Evolutionary conservation across 1,139 yeast species (phyloP), one percentile per base, ranked within the genome.

Genomic region (Chernovozyma aurita): DNA sequence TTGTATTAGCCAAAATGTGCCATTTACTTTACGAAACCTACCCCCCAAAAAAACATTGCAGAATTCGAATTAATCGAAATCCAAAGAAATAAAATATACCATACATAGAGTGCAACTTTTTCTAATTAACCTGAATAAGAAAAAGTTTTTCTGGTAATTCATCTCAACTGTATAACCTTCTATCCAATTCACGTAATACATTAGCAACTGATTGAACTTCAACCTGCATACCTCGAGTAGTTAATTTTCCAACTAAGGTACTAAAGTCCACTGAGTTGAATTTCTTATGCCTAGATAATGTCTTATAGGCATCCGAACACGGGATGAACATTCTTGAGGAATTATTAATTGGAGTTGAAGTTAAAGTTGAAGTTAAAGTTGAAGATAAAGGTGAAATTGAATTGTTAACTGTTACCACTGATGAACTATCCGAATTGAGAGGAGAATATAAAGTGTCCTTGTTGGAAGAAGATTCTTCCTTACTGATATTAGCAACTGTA

Each of bases 201-300:
- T 82, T 83, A 20, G 92, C 95, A 24, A 86, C 94, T 42, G 86
- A 78, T 50, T 83, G 86, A 7, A 85, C 95, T 51, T 86, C 95
- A 30, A 86, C 95, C 50, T 83, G 87, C 85, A 85, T 84, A 2
- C 95, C 95, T 45, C 85, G 67, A 0, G 95, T 85, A 28, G 84
- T 80, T 45, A 86, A 68, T 49, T 82, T 78, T 8, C 86, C 86
- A 4, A 86, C 88, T 43, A 86, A 65, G 2, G 80, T 74, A 36
- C 84, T 76, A 50, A 86, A 78, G 45, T 85, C 95, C 14, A 82
- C 85, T 9, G 78, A 67, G 41, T 73, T 72, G 58, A 86, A 85
- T 47, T 81, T 78, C 46, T 83, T 80, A 56, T 86, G 95, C 42
- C 95, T 68, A 17, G 92, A 80, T 36, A 86, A 70, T 1, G 95